phyloP scores from a whole-genome alignment of 257 asterid species.

The Solanum okadae region DNA sequence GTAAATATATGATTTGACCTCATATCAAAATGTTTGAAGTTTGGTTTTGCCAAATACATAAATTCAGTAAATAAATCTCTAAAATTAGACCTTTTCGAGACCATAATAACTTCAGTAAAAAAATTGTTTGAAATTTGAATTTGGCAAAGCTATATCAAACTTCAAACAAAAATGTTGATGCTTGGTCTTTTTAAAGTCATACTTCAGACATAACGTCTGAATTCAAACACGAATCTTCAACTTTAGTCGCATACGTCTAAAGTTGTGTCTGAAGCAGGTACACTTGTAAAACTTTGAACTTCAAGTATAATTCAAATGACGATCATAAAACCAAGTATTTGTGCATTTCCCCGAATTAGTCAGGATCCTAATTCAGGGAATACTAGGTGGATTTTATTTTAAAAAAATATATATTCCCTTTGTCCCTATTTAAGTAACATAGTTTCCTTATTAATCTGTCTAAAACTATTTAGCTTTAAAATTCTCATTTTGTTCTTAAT shows the following conservation, averaged over 20 bases:
- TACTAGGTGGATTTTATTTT: neutral
- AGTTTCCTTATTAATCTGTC: too few relatives aligned
- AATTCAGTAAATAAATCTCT: neutral
- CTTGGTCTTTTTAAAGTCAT: neutral
- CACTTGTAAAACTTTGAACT: neutral
- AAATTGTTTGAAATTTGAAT: neutral
- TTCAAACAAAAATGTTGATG: neutral
- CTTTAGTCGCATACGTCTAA: accelerated
- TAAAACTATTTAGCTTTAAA: too few relatives aligned
- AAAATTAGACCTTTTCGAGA: neutral
- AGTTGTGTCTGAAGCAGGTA: accelerated
- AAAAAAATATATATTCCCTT: too few relatives aligned
- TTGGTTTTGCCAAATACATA: neutral
- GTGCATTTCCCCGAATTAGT: neutral
- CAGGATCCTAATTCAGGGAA: neutral
- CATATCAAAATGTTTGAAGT: neutral
- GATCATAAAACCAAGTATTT: accelerated
- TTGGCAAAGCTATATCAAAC: neutral
- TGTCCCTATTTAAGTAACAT: too few relatives aligned
- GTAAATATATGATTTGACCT: neutral
- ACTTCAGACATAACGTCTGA: neutral
- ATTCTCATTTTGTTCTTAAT: too few relatives aligned
- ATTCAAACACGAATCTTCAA: neutral
- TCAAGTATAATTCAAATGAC: neutral
- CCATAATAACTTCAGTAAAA: neutral